phyloP scores from a whole-genome alignment of 2,329 filamentous ascomycete genomes.

The Fusarium pininemorale region DNA sequence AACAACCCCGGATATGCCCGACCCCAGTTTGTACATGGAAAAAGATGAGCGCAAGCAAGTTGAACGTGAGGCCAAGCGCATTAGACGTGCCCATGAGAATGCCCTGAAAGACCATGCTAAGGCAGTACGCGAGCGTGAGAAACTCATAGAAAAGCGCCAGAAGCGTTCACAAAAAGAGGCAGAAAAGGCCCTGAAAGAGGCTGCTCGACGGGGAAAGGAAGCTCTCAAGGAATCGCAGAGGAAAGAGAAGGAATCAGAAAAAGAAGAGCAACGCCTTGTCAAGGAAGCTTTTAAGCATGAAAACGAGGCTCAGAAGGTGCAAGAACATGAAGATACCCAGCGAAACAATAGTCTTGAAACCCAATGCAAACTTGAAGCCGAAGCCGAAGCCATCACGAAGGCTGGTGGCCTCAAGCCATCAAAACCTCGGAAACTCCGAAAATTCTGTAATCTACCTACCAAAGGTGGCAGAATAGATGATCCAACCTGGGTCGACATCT shows the following conservation, averaged over 20 bases:
- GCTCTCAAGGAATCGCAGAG: constrained; percentile 44
- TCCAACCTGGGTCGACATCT: constrained; percentile 78
- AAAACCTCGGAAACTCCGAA: constrained; percentile 66
- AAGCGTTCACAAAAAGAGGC: constrained; percentile 54
- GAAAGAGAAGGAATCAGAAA: constrained; percentile 40
- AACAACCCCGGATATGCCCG: constrained; percentile 54
- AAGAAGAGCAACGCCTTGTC: constrained; percentile 30
- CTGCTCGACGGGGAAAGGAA: constrained; percentile 44
- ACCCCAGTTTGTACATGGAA: constrained; percentile 68
- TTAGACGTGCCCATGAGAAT: constrained; percentile 71
- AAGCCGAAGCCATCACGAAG: constrained; percentile 17
- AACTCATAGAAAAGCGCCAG: constrained; percentile 64
- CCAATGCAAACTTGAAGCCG: background rate
- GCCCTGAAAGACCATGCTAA: constrained; percentile 73
- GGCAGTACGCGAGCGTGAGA: constrained; percentile 69
- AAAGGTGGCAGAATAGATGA: constrained; percentile 67
- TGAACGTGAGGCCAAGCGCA: constrained; percentile 72
- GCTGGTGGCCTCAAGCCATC: constrained; percentile 24
- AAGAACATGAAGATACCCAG: constrained; percentile 6
- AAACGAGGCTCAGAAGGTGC: constrained; percentile 19
- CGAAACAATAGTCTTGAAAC: background rate
- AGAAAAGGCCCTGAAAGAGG: constrained; percentile 44
- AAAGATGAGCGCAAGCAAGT: constrained; percentile 73
- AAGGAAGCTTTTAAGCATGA: constrained; percentile 16
- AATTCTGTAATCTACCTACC: constrained; percentile 80